These are phyloP conservation scores for Fusarium continuum DNA, from an alignment of 2,329 filamentous ascomycete genomes.

Conservation along the genomic window DNA sequence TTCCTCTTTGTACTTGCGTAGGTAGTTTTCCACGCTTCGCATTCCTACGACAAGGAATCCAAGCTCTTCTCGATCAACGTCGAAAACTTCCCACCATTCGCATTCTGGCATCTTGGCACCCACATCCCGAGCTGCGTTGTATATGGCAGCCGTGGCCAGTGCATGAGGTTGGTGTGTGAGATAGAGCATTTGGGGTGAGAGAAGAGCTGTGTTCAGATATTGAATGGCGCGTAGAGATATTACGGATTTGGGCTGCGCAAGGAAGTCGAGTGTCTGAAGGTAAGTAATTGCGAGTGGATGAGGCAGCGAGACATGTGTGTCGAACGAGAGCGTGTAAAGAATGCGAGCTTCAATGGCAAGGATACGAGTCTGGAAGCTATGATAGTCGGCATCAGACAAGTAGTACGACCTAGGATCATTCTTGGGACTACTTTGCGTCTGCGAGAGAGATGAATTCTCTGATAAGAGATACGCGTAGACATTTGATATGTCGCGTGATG, in stretches of 20 bases:
- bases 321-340: constrained; percentile 79
- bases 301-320: constrained; percentile 85
- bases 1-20: constrained; percentile 65
- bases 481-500: constrained; percentile 82
- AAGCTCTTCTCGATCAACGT: constrained; percentile 92
- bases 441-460: constrained; percentile 64
- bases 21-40: constrained; percentile 79
- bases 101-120: constrained; percentile 81
- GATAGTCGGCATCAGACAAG: constrained; percentile 78
- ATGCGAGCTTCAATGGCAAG: constrained; percentile 81
- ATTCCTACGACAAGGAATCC: constrained; percentile 91
- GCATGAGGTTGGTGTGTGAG: constrained; percentile 89
- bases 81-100: constrained; percentile 98
- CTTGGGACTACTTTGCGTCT: constrained; percentile 46
- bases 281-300: constrained; percentile 91
- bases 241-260: constrained; percentile 55
- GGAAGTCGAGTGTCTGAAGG: constrained; percentile 83
- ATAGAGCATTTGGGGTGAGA: constrained; percentile 90
- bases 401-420: constrained; percentile 67
- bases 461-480: constrained; percentile 85
- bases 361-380: constrained; percentile 69
- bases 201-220: constrained; percentile 84
- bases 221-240: constrained; percentile 74
- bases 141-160: constrained; percentile 88
- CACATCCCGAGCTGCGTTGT: constrained; percentile 82